These are phyloP conservation scores for Thelephora aurantiotincta DNA, from an alignment of 768 basidiomycete genomes.

Conservation along the genomic window DNA sequence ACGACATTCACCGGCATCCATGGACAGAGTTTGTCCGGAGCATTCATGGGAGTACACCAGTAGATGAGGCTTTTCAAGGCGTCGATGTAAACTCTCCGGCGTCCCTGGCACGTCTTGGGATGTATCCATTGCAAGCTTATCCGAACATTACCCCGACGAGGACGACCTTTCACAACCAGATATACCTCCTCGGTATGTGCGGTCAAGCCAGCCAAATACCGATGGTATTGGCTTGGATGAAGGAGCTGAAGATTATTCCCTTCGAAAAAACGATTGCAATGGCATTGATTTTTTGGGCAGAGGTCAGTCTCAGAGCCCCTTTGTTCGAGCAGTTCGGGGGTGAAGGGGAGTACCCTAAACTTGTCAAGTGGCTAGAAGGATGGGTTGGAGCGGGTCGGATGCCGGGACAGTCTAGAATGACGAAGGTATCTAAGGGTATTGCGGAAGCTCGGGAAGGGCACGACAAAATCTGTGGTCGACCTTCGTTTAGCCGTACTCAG, in stretches of 20 bases:
- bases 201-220: conserved; percentile 46
- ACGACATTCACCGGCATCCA: conserved; percentile 12
- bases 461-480: no score
- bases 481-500: no score
- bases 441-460: not conserved
- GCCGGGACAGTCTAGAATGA: conserved; percentile 16
- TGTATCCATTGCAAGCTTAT: conserved; percentile 11
- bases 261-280: conserved; percentile 39
- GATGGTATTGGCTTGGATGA: conserved; percentile 62
- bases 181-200: conserved; percentile 41
- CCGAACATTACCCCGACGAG: conserved; percentile 35
- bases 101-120: not conserved
- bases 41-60: conserved; percentile 8
- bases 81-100: not conserved
- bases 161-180: conserved; percentile 40
- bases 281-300: conserved; percentile 57
- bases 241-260: conserved; percentile 32
- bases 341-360: conserved; percentile 18
- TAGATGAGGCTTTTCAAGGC: not conserved
- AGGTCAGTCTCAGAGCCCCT: conserved; percentile 49
- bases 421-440: not conserved
- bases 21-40: conserved; percentile 17
- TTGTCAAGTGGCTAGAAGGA: conserved; percentile 37
- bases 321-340: conserved; percentile 33
- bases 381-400: conserved; percentile 40